These are phyloP conservation scores for Ganoderma lingzhi DNA, from an alignment of 1,284 basidiomycete species.

Conservation along the genomic window DNA sequence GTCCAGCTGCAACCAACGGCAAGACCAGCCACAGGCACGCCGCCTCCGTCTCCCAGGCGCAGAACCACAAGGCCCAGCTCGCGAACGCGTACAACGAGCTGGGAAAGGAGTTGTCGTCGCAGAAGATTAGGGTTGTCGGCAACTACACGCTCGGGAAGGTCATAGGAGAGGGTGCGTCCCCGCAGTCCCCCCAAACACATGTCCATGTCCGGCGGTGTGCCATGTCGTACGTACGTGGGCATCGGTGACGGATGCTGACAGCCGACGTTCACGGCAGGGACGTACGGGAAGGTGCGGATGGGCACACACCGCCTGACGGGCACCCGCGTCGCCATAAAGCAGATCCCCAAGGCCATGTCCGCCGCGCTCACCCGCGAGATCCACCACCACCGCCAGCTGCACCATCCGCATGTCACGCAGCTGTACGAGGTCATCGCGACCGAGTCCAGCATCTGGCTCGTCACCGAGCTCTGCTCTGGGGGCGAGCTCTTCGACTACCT, in stretches of 20 bases:
- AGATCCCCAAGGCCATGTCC: conserved; percentile 94
- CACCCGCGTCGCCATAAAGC: conserved; percentile 94
- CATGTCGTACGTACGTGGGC: not conserved
- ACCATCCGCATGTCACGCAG: conserved; percentile 95
- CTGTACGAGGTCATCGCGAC: conserved; percentile 99
- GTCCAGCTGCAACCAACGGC: not conserved
- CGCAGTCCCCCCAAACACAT: not conserved
- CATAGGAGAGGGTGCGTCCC: conserved; percentile 89
- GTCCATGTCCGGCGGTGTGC: not conserved
- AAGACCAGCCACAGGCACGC: conserved; percentile 67
- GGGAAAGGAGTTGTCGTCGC: conserved; percentile 91
- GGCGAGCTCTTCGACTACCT: conserved; percentile 98
- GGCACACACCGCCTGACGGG: conserved; percentile 93
- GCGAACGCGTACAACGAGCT: conserved; percentile 97
- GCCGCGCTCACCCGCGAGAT: conserved; percentile 95
- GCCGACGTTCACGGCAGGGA: conserved; percentile 58
- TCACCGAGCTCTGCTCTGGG: conserved; percentile 95
- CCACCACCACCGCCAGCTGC: conserved; percentile 96
- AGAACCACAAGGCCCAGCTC: conserved; percentile 88
- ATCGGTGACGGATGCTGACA: conserved; percentile 4
- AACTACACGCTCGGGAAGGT: conserved; percentile 96
- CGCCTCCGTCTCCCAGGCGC: conserved; percentile 61
- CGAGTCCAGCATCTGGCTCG: conserved; percentile 95
- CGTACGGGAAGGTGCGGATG: conserved; percentile 93
- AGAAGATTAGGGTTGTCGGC: conserved; percentile 90